Evolutionary conservation across 225 moss, liverwort and hornwort species (phyloP).

Genomic region (Straminergon stramineum): DNA sequence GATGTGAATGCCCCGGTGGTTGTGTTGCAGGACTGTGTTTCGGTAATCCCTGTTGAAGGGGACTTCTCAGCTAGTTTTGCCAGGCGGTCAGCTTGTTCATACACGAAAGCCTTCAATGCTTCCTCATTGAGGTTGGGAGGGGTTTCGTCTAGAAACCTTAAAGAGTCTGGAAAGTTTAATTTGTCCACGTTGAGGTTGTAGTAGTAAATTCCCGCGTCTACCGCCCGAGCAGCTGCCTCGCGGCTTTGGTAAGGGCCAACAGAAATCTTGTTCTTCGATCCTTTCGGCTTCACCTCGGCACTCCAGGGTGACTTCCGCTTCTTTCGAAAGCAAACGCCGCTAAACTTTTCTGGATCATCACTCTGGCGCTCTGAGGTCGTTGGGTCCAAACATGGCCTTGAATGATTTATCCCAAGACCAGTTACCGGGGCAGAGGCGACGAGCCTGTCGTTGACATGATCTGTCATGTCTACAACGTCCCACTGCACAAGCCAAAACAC

Average conservation of each 20-base stretch:
- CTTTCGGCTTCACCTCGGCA: not conserved
- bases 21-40: not conserved
- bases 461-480: not conserved
- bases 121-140: not conserved
- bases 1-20: not conserved
- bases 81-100: not conserved
- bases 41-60: not conserved
- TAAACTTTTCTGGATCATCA: not conserved
- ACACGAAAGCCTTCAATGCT: not conserved
- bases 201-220: not conserved
- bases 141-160: not conserved
- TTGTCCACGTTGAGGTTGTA: not conserved
- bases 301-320: not conserved
- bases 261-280: not conserved
- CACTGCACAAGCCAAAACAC: slow-evolving; percentile 6
- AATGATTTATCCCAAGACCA: not conserved
- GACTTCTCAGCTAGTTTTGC: not conserved
- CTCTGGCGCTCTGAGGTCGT: not conserved
- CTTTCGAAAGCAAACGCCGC: not conserved
- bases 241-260: not conserved
- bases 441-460: too few relatives aligned
- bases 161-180: not conserved
- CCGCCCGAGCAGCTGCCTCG: not conserved
- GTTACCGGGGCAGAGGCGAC: not conserved
- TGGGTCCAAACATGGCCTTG: not conserved